These are phyloP conservation scores for Mortierella alpina DNA, from an alignment of 192 early-diverging fungal genomes.

Conservation along the genomic window DNA sequence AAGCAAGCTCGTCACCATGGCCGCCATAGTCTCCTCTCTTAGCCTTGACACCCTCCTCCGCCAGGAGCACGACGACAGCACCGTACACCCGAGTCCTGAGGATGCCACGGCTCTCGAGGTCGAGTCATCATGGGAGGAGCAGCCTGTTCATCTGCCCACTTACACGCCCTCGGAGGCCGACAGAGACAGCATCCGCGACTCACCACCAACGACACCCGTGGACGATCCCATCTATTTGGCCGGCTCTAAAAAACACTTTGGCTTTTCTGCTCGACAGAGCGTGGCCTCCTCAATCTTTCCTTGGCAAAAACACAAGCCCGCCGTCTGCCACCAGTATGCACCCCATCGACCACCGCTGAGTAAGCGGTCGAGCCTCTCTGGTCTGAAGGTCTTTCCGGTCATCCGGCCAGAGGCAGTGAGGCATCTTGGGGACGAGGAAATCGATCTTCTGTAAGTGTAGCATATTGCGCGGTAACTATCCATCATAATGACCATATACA, in stretches of 20 bases:
- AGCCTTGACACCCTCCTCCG: too few relatives aligned
- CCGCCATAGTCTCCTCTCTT: too few relatives aligned
- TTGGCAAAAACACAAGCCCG: conserved; percentile 52
- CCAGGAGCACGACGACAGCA: conserved; percentile 5
- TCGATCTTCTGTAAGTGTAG: conserved; percentile 38
- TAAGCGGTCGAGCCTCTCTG: conserved; percentile 40
- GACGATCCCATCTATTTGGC: conserved; percentile 42
- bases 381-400: conserved; percentile 43
- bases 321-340: conserved; percentile 48
- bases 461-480: too few relatives aligned
- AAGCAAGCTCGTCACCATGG: too few relatives aligned
- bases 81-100: neutral
- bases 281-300: conserved; percentile 46
- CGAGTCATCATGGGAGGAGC: conserved; percentile 41
- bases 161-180: conserved; percentile 42
- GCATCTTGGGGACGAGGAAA: conserved; percentile 18
- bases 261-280: conserved; percentile 43
- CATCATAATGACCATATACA: too few relatives aligned
- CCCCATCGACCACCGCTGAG: conserved; percentile 48
- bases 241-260: conserved; percentile 43
- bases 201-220: conserved; percentile 29
- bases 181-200: conserved; percentile 15
- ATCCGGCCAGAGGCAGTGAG: conserved; percentile 26
- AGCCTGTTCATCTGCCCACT: conserved; percentile 37
- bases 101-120: conserved; percentile 8